These are phyloP conservation scores for Saccharomycopsis fermentans DNA, from an alignment of 805 yeast genomes.

Conservation along the genomic window DNA sequence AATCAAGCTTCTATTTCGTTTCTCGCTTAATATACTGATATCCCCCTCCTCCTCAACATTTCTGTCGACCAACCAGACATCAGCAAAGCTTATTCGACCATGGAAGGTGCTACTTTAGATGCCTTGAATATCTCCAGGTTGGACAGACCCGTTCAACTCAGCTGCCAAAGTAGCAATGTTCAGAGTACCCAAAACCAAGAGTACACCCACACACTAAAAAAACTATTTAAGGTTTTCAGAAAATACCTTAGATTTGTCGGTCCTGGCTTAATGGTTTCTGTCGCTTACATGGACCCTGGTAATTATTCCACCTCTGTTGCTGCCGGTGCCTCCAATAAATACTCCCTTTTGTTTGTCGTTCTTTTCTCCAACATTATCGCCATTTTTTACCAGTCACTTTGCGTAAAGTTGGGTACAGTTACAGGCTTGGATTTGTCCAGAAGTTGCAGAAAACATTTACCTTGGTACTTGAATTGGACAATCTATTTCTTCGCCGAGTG, in stretches of 20 bases:
- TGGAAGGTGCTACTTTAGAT: background rate
- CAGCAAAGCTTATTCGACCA: background rate
- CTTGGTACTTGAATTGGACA: conserved; percentile 50
- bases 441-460: conserved; percentile 65
- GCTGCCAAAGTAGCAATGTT: too few species aligned
- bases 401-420: conserved; percentile 79
- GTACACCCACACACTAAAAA: background rate
- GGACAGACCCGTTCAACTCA: background rate
- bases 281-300: conserved; percentile 92
- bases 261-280: conserved; percentile 47
- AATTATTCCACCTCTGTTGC: conserved; percentile 84
- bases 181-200: background rate
- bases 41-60: too few species aligned
- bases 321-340: conserved; percentile 75
- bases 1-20: too few species aligned
- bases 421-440: conserved; percentile 86
- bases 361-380: conserved; percentile 78
- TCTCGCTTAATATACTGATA: too few species aligned
- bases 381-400: conserved; percentile 67
- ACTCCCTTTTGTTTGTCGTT: conserved; percentile 57
- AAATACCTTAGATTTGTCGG: background rate
- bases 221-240: background rate
- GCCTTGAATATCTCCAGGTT: background rate
- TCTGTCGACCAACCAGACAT: too few species aligned
- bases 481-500: conserved; percentile 75